Evolutionary conservation across 2,329 filamentous ascomycete species (phyloP), one percentile per base, ranked within the genome.

Genomic region (Aspergillus japonicus): DNA sequence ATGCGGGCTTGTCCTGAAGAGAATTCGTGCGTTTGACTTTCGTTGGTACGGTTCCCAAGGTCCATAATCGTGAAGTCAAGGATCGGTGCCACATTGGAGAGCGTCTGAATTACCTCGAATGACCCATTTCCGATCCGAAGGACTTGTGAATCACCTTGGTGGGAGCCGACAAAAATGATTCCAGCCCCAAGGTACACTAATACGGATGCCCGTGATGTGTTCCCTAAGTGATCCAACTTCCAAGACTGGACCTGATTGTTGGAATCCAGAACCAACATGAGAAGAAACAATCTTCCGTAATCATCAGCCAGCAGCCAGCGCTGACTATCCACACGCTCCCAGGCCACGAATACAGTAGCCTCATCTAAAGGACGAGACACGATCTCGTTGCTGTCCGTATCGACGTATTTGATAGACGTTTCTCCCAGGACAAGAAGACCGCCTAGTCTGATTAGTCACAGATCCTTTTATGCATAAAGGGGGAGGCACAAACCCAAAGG

Each of bases 41-140:
- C 89, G 23, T 89, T 89, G 61, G 91, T 88, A 58, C 91, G 84
- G 67, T 92, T 93, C 0, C 93, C 94, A 83, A 98, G 90, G 70
- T 98, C 95, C 92, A 98, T 96, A 16, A 99, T 87, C 1, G 90
- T 89, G 68, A 99, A 97, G 72, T 99, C 95, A 44, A 98, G 78
- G 47, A 99, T 90, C 0, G 95, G 95, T 0, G 90, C 92, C 67
- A 98, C 91, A 70, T 96, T 99, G 3, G 85, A 80, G 58, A 96
- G 82, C 0, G 86, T 89, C 71, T 96, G 92, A 10, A 95, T 74
- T 4, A 93, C 75, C 51, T 88, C 81, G 60, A 93, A 80, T 0
- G 82, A 83, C 33, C 88, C 81, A 55, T 84, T 82, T 49, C 79
- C 75, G 56, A 92, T 83, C 52, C 81, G 82, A 51, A 95, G 84